Evolutionary conservation across 2,329 filamentous ascomycete genomes (phyloP), one percentile per base, ranked within the genome.

Genomic region (Calycina herbarum): DNA sequence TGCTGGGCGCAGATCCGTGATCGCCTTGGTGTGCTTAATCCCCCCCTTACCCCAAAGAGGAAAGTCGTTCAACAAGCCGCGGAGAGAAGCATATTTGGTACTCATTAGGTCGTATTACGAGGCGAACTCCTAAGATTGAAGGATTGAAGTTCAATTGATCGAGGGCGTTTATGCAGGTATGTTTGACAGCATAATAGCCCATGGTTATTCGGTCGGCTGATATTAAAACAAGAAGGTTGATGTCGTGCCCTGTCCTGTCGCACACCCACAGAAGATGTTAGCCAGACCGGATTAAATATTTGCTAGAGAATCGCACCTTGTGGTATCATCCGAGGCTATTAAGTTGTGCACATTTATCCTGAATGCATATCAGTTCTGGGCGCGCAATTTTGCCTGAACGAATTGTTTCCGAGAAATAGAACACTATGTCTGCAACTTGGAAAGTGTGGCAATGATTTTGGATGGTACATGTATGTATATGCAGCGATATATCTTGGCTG

Each of bases 1-100:
- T 51, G 64, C 64, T 59, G 20, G 61, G 61, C 58, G 40, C 20
- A 51, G 61, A 66, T 66, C 64, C 61, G 64, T 60, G 45, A 45
- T 45, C 42, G 42, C 31, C 42, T 51, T 51, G 45, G 45, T 10
- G 24, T 66, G 38, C 54, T 38, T 29, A 15, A 58, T 33, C 59
- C 35, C 48, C 56, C 51, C 8, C 24, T n/a, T 48, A 33, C 61
- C 64, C 59, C 48, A 38, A 62, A 58, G 20, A 64, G 64, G 64
- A 61, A 66, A 64, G 60, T 66, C 42, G 20, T 40, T 33, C 31
- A 59, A 20, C 31, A 51, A 33, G 40, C 35, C 56, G 38, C 61
- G 40, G 48, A 17, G 20, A 27, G 31, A 54, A 35, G 48, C 20
- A 61, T 33, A 35, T 35, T 35, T 10, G 27, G 35, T 51, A 24